Conservation (phyloP, 192 early-diverging fungal species). For the Coemansia asiatica region DNA sequence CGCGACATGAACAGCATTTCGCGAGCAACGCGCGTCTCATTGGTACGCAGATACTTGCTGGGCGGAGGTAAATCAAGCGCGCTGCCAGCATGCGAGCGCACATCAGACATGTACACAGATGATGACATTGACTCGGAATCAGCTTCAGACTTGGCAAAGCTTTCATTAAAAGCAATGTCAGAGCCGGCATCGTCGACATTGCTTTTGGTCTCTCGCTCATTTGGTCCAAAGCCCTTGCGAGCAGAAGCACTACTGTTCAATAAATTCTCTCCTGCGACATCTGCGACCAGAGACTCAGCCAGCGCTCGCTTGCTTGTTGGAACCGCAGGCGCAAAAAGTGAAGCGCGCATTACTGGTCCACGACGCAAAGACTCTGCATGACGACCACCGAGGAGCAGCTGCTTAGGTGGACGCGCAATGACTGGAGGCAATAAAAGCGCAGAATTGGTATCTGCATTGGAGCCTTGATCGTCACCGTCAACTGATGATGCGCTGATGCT, state of each 20-base stretch:
- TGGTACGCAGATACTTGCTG: constrained; percentile 39
- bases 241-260: neutral
- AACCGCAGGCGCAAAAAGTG: constrained; percentile 32
- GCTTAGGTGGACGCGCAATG: constrained; percentile 17
- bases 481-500: neutral
- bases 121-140: neutral
- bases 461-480: neutral
- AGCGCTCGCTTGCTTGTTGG: neutral
- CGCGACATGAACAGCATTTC: constrained; percentile 15
- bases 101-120: neutral
- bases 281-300: neutral
- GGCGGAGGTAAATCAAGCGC: constrained; percentile 42
- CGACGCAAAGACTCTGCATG: constrained; percentile 41
- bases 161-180: too few species aligned
- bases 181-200: too few species aligned
- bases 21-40: constrained; percentile 20
- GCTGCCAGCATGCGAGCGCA: neutral
- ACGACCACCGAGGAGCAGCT: constrained; percentile 21
- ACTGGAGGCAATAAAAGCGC: neutral
- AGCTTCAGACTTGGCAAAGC: too few species aligned
- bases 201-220: too few species aligned
- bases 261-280: neutral
- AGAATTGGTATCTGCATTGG: too few species aligned
- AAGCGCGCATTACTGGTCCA: constrained; percentile 45
- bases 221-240: too few species aligned